Evolutionary conservation across 345 rosid species (phyloP), one percentile per base, ranked within the genome.

Genomic region (Trapa incisa): DNA sequence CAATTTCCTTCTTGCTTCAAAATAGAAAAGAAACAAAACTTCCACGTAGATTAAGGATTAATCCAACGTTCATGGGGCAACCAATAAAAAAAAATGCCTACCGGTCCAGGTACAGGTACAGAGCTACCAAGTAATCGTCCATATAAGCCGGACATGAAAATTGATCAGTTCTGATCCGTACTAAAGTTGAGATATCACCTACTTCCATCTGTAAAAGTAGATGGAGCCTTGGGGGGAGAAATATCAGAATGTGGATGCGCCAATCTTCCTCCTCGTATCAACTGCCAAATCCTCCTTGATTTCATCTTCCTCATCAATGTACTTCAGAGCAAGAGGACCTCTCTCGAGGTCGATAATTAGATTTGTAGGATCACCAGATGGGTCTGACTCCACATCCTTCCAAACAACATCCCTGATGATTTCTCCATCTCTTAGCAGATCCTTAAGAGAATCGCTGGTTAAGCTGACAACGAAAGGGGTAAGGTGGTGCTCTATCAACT

Each of bases 141-240:
- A 91, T 84, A 73, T 91, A 94, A 42, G 99, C 97, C 68, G 91
- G 83, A 85, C 96, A 94, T 7, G 97, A 97, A 97, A 97, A 91
- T 70, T 91, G 84, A 80, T 94, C 99, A 15, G 97, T 91, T 80
- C 99, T 82, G 66, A 94, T 85, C 62, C 89, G 89, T 66, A 91
- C 97, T 70, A 94, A 83, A 61, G 96, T 89, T 22, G 99, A 85
- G 61, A 68, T 71, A 68, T 89, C 87, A 37, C 83, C 75, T 53
- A 94, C 92, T 86, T 94, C 99, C 92, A 94, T 94, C 75, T 82
- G 92, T 77, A 90, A 74, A 65, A 94, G 82, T 39, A 94, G 91
- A 84, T 94, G 99, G 83, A 82, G 91, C 81, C 89, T 86, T 8
- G 92, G 97, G 17, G 99, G 99, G 67, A 94, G 86, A 79, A 91